These are phyloP conservation scores for Echeveria elegans DNA, from an alignment of 164 flowering plant species.

Conservation along the genomic window DNA sequence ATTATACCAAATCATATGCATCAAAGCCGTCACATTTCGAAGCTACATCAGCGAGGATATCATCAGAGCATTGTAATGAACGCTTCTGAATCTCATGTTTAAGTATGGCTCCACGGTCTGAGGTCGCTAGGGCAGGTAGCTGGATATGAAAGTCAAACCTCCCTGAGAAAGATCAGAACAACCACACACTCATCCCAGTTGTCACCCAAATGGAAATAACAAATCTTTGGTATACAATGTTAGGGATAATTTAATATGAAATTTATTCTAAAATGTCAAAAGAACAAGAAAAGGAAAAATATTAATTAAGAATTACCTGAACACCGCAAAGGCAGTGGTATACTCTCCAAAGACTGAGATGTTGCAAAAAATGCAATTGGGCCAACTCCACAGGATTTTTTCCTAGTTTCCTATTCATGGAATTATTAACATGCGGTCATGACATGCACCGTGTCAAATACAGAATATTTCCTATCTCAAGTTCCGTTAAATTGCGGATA, in stretches of 20 bases:
- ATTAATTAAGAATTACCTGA: constrained; percentile 47
- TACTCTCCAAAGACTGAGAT: constrained; percentile 49
- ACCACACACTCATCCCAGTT: background rate
- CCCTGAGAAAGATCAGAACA: constrained; percentile 37
- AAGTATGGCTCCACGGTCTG: constrained; percentile 72
- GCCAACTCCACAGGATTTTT: constrained; percentile 64
- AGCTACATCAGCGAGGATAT: constrained; percentile 56
- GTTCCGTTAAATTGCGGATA: background rate
- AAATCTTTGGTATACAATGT: background rate
- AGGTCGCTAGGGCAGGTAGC: constrained; percentile 71
- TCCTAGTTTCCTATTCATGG: constrained; percentile 57
- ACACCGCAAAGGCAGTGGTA: constrained; percentile 64
- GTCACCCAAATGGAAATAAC: background rate
- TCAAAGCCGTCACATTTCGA: constrained; percentile 94
- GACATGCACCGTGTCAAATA: background rate
- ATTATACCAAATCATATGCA: constrained; percentile 88
- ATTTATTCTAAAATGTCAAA: background rate
- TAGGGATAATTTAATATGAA: background rate
- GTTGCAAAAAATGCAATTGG: constrained; percentile 80
- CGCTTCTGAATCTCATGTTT: constrained; percentile 82
- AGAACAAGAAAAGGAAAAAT: constrained; percentile 1
- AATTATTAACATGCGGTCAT: constrained; percentile 2
- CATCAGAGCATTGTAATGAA: constrained; percentile 57
- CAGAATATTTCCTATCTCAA: background rate
- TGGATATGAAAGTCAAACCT: constrained; percentile 92